Percentiles rank a stretch among this genome's conserved stretches.
Conservation (phyloP, 805 yeast species). For the Torulaspora microellipsoides region DNA sequence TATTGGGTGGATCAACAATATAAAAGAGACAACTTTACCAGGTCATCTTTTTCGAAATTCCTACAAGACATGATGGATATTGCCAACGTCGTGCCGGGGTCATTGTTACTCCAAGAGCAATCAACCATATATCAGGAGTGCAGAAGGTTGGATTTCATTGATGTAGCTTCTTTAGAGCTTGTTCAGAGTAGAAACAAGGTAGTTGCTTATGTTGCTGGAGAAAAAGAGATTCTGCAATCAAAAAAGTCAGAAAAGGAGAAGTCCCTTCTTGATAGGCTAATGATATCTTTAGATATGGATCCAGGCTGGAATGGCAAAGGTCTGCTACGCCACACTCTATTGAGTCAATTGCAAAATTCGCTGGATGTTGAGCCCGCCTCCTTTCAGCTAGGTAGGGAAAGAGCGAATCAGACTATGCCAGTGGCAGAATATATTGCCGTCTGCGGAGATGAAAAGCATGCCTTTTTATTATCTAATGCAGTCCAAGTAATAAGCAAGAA, state of each 20-base stretch:
- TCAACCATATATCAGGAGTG: neutral
- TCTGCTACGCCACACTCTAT: constrained; percentile 4
- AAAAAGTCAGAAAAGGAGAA: neutral
- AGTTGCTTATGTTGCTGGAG: neutral
- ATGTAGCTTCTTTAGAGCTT: constrained; percentile 18
- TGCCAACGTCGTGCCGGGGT: constrained; percentile 13
- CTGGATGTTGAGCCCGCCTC: constrained; percentile 24
- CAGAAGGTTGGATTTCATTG: constrained; percentile 18
- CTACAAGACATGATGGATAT: constrained; percentile 13
- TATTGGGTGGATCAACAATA: constrained; percentile 8
- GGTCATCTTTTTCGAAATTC: constrained; percentile 12
- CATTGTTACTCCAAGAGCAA: constrained; percentile 14
- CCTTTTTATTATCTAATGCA: constrained; percentile 18
- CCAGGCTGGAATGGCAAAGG: neutral
- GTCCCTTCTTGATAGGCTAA: constrained; percentile 5
- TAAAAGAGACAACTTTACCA: neutral
- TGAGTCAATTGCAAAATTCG: constrained; percentile 14
- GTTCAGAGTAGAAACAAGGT: constrained; percentile 5
- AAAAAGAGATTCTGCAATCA: too few relatives aligned
- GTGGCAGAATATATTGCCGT: constrained; percentile 23
- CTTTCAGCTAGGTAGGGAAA: constrained; percentile 25
- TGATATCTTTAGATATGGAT: constrained; percentile 1
- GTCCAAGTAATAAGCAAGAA: constrained; percentile 26
- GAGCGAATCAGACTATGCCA: constrained; percentile 17
- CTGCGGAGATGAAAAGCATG: constrained; percentile 23